Base-by-base conservation (phyloP, 805 yeast species). In the Starmerella scarabaei region DNA sequence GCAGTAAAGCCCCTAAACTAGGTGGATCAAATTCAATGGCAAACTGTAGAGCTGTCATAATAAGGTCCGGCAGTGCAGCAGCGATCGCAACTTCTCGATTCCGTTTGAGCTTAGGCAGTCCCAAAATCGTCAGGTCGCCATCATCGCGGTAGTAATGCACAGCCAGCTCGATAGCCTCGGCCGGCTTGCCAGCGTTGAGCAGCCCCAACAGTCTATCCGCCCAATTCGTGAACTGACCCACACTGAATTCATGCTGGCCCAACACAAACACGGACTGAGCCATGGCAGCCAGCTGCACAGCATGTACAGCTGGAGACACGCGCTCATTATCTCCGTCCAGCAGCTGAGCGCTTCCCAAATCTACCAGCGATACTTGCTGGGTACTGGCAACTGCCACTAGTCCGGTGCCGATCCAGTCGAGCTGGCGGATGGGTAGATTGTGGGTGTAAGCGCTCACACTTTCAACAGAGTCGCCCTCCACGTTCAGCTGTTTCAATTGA, bases 221-320 rank as follows among this genome's bases (percentile, higher is more conserved):
- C 94, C 85, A 83, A 49, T 69, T 74, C 2, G 74, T 62, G 14
- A 74, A 57, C 19, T 73, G 63, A 0, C 86, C 93, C 2, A 76
- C 65, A 5, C 61, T 60, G 32, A 74, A 52, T 41, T 72, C 76
- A 38, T 68, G 67, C 30, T 64, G 61, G 0, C 80, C 80, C 37
- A 77, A 49, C 1, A 73, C 41, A 49, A 75, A 68, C 0, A 83
- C 35, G 18, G 69, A 65, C 2, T 69, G 66, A 44, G 64, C 71
- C 43, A 60, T 63, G 0, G 62, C 54, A 40, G 51, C 57, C 28
- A 68, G 53, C 3, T 71, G 53, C 27, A 61, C 11, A n/a, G 23
- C 57, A 24, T 49, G 51, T 42, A 44, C 61, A 1, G 62, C 56
- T 36, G 62, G 64, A 2, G 64, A 51, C 7, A 60, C 47, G 1